Conservation (phyloP, 1,284 basidiomycete genomes). For the Puccinia polysora region DNA sequence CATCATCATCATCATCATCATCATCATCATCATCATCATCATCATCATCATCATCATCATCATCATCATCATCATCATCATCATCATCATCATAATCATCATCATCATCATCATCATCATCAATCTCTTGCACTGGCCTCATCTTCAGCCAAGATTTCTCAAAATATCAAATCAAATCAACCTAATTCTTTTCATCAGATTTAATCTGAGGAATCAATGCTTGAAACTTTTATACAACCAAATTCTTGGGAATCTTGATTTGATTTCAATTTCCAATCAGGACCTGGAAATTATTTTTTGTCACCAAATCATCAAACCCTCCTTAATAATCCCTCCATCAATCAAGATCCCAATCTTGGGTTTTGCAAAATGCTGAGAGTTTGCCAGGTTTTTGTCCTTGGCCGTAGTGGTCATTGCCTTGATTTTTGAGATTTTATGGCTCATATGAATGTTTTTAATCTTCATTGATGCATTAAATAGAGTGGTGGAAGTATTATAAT, state of each 20-base stretch:
- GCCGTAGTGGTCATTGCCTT: conserved; percentile 45
- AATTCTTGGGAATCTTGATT: conserved; percentile 60
- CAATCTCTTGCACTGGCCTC: too few species aligned
- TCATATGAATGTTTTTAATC: conserved; percentile 46
- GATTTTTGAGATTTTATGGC: conserved; percentile 51
- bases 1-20: too few species aligned
- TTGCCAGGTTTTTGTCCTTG: conserved; percentile 52
- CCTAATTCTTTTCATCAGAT: conserved; percentile 66
- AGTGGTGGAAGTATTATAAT: too few species aligned
- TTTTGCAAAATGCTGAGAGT: conserved; percentile 54
- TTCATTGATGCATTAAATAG: neutral
- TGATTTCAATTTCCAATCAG: conserved; percentile 54
- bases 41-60: too few species aligned
- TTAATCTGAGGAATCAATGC: conserved; percentile 80
- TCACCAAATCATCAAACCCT: neutral
- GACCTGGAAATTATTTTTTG: conserved; percentile 39
- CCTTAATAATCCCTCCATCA: conserved; percentile 45
- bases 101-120: too few species aligned
- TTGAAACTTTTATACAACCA: conserved; percentile 65
- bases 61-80: too few species aligned
- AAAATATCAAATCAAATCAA: too few species aligned
- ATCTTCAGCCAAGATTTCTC: too few species aligned
- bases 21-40: too few species aligned
- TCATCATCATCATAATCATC: too few species aligned
- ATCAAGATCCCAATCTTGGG: conserved; percentile 56